Evolutionary conservation across 2,329 filamentous ascomycete species (phyloP).

Genomic region (Phaeosphaeriaceae sp.): DNA sequence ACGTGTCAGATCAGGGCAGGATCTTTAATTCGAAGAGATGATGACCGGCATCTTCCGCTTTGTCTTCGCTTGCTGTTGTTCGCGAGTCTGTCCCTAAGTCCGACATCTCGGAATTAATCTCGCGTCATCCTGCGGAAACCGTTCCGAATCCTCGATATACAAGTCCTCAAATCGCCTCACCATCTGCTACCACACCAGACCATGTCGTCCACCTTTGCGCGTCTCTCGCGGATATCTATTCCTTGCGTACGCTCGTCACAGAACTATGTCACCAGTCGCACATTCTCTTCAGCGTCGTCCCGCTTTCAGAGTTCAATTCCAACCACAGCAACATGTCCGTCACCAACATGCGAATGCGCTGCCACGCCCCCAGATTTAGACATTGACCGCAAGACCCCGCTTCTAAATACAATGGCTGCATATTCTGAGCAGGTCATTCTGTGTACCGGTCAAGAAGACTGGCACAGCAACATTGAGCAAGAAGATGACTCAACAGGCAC

Average conservation of each 20-base stretch:
- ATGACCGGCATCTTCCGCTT: neutral
- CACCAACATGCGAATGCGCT: slow-evolving; percentile 78
- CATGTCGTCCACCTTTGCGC: slow-evolving; percentile 6
- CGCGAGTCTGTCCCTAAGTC: neutral
- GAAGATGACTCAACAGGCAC: slow-evolving; percentile 63
- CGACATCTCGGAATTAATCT: neutral
- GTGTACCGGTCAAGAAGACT: slow-evolving; percentile 80
- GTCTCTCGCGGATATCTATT: slow-evolving; percentile 3
- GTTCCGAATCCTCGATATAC: slow-evolving; percentile 1
- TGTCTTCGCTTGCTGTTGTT: neutral
- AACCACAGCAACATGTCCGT: slow-evolving; percentile 64
- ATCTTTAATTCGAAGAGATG: neutral
- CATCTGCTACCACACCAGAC: neutral
- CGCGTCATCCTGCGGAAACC: neutral
- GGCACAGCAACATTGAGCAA: slow-evolving; percentile 84
- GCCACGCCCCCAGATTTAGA: slow-evolving; percentile 69
- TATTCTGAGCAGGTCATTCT: slow-evolving; percentile 86
- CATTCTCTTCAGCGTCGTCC: neutral
- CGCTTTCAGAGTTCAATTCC: slow-evolving; percentile 19
- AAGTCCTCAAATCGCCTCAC: neutral
- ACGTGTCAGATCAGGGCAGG: neutral
- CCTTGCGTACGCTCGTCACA: neutral
- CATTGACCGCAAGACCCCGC: slow-evolving; percentile 73
- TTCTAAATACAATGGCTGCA: slow-evolving; percentile 78
- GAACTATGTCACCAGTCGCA: neutral